Evolutionary conservation across 2,329 filamentous ascomycete genomes (phyloP), one percentile per base, ranked within the genome.

Genomic region (Cercospora zeae-maydis): DNA sequence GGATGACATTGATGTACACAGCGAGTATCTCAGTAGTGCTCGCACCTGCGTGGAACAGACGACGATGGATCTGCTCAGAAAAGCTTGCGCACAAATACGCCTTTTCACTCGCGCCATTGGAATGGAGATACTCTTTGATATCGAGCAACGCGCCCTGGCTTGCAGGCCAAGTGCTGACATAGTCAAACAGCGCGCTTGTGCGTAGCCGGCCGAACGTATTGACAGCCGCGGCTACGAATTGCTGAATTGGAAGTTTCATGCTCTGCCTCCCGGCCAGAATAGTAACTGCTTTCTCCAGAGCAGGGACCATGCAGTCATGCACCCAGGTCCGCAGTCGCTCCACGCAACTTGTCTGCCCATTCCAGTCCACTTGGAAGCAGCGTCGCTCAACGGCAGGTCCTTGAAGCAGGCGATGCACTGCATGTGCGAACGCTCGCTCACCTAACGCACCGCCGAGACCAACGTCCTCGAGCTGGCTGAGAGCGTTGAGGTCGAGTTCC

Each of bases 1-100:
- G 85, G 64, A 93, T 93, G 78, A 93, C 88, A 66, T 85, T 87
- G 63, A 93, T 90, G 75, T 93, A 93, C 2, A 89, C 86, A 68
- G 88, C 86, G 55, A 93, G 75, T 34, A 93, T 91, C 64, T 91
- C 86, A 2, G 90, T 82, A 1, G 90, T 93, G 16, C 89, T 92
- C 42, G 88, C 83, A 2, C 89, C 90, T 1, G 90, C 87, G 71
- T 93, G 89, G 10, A 95, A 79, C 7, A 96, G 78, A 13, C 88
- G 84, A 58, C 80, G 82, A 62, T 86, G 85, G 16, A 93, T 76
- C 10, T 88, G 83, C 8, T 82, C 79, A 1, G 87, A 85, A 74
- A 93, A 93, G 37, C 82, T 83, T 45, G 86, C 83, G 1, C 89
- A 92, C 9, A 95, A 80, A 67, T 90, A 83, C 19, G 89, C 79